phyloP scores from a whole-genome alignment of 768 basidiomycete genomes.

The Lentinula edodes region DNA sequence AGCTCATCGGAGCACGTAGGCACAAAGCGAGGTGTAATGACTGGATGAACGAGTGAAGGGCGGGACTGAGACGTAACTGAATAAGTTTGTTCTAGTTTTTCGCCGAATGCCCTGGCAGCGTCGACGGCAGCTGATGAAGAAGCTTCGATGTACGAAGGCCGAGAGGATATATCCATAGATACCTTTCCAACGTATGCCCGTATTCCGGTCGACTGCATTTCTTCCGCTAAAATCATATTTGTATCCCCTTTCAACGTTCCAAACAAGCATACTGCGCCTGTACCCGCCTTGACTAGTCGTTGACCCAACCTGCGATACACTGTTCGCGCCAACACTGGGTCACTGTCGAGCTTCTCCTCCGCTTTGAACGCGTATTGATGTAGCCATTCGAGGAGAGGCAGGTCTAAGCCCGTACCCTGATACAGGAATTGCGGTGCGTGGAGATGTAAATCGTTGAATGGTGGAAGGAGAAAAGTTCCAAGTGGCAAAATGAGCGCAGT shows the following conservation, averaged over 20 bases:
- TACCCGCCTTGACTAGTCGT: constrained; percentile 69
- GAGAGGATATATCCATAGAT: constrained; percentile 80
- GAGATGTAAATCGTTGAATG: constrained; percentile 79
- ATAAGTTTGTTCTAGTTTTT: constrained; percentile 29
- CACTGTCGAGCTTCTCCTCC: constrained; percentile 66
- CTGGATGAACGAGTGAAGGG: constrained; percentile 63
- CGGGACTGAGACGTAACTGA: constrained; percentile 34
- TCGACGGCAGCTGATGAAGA: constrained; percentile 43
- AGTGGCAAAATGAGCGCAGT: constrained; percentile 29
- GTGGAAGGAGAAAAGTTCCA: constrained; percentile 70
- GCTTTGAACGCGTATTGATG: constrained; percentile 78
- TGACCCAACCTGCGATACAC: constrained; percentile 67
- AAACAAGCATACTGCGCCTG: constrained; percentile 72
- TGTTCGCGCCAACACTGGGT: constrained; percentile 49
- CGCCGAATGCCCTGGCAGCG: constrained; percentile 53
- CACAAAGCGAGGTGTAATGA: constrained; percentile 85
- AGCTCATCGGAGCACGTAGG: constrained; percentile 80
- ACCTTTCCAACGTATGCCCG: constrained; percentile 86
- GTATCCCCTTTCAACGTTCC: constrained; percentile 80
- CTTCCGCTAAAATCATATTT: constrained; percentile 75
- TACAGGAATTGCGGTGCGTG: constrained; percentile 90
- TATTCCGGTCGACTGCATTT: constrained; percentile 66
- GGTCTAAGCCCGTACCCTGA: constrained; percentile 80
- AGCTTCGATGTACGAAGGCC: constrained; percentile 65
- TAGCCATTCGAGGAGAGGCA: constrained; percentile 83